Conservation (phyloP, 1,139 yeast genomes). For the Geotrichum restrictum region DNA sequence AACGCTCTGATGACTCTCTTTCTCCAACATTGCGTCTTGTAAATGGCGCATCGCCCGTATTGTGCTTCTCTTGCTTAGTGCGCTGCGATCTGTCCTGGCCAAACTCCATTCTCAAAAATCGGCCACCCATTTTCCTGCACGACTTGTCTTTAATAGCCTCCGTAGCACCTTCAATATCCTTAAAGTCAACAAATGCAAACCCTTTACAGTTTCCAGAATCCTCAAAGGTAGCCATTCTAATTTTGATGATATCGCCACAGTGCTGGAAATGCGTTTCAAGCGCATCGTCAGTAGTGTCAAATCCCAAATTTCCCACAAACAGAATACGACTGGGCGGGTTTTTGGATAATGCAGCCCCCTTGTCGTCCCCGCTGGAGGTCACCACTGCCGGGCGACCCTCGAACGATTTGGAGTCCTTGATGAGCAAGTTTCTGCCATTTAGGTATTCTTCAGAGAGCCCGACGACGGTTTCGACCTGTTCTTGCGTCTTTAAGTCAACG, state of each 20-base stretch:
- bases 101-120: slow-evolving; percentile 80
- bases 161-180: slow-evolving; percentile 74
- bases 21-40: no score
- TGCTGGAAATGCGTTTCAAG: slow-evolving; percentile 70
- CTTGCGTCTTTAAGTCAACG: slow-evolving; percentile 67
- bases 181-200: slow-evolving; percentile 87
- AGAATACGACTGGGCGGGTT: slow-evolving; percentile 87
- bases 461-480: slow-evolving; percentile 62
- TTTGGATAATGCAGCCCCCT: slow-evolving; percentile 27
- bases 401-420: slow-evolving; percentile 73
- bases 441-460: slow-evolving; percentile 64
- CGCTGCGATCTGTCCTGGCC: slow-evolving; percentile 94
- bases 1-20: neutral
- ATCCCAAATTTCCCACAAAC: slow-evolving; percentile 89
- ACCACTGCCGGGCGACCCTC: slow-evolving; percentile 83
- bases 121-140: slow-evolving; percentile 63
- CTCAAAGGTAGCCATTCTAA: slow-evolving; percentile 96
- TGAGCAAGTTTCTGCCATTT: slow-evolving; percentile 80
- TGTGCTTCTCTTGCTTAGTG: slow-evolving; percentile 45
- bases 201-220: slow-evolving; percentile 97
- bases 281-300: slow-evolving; percentile 82
- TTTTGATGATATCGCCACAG: slow-evolving; percentile 73
- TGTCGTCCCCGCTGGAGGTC: slow-evolving; percentile 20
- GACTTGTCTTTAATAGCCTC: slow-evolving; percentile 71
- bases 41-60: no score